Evolutionary conservation across 148 eudicot genomes (phyloP), one percentile per base, ranked within the genome.

Genomic region (Diospyros lotus): DNA sequence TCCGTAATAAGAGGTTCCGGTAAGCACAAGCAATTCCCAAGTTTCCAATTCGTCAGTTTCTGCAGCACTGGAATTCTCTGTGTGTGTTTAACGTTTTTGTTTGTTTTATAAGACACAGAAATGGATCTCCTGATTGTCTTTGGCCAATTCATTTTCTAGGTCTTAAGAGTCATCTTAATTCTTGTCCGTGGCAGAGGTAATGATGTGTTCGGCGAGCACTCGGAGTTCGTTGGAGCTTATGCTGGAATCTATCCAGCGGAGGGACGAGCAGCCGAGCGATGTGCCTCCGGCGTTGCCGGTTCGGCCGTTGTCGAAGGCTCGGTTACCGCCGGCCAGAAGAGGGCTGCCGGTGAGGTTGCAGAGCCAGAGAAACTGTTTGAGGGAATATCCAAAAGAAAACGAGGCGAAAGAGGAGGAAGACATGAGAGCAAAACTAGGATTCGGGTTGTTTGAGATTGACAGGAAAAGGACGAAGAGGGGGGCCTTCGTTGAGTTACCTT

Each of bases 211-310:
- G 1, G 76, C 74, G 74, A 46, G 68, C 41, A 82, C 74, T 66
- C 79, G 72, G 28, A 86, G 89, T 78, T 76, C 86, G 2, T 68
- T 86, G 64, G 89, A 86, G 82, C 79, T 86, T 39, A 86, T 86
- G 89, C 79, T 86, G 69, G 85, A 84, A 3, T 18, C 76, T 28
- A 45, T 84, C 44, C 80, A 56, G 85, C 77, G 77, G 58, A 58
- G 40, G 51, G 89, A 84, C 9, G 72, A 81, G 64, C 76, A 80
- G 55, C 73, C 76, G 3, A 55, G 42, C 46, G 80, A 80, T 68
- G 43, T 50, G 15, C 80, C 79, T 5, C 89, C 89, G 28, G 77
- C 84, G 40, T 58, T 86, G 77, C 89, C 89, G 2, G 50, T 53
- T 63, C 77, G 89, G 17, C 89, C 89, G 3, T 77, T 80, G 8